Conservation (phyloP, 1,139 yeast genomes). For the Saccharomyces hybrid region DNA sequence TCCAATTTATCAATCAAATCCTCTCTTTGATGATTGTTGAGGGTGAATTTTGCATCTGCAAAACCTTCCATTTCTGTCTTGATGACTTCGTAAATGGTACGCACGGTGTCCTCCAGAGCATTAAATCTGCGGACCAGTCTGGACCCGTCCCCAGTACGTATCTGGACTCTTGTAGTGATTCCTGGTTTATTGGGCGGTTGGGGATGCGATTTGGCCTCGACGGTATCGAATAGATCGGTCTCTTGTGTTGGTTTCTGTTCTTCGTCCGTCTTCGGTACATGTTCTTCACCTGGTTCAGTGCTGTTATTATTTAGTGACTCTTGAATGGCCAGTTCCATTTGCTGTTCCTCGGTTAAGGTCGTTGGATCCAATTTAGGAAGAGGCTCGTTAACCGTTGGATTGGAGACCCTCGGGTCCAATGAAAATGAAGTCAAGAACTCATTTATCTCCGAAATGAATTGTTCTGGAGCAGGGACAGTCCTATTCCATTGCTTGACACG, state of each 20-base stretch:
- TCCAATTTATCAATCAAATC: conserved; percentile 57
- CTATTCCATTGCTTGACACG: conserved; percentile 63
- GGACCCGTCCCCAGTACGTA: conserved; percentile 80
- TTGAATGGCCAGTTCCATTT: conserved; percentile 66
- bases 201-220: conserved; percentile 41
- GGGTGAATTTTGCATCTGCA: conserved; percentile 45
- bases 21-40: conserved; percentile 55
- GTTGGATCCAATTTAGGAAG: conserved; percentile 47
- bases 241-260: conserved; percentile 22
- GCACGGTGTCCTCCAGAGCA: conserved; percentile 45
- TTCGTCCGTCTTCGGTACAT: conserved; percentile 11
- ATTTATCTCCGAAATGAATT: conserved; percentile 55
- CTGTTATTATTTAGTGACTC: conserved; percentile 44
- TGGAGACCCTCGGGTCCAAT: conserved; percentile 54
- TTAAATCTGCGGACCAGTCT: conserved; percentile 70
- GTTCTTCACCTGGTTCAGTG: conserved; percentile 9
- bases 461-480: conserved; percentile 50
- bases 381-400: conserved; percentile 51
- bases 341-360: conserved; percentile 74
- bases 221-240: conserved; percentile 28
- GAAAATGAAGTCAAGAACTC: conserved; percentile 59
- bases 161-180: conserved; percentile 69
- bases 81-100: conserved; percentile 51
- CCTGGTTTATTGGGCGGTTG: conserved; percentile 56
- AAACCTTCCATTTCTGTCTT: conserved; percentile 44